Percentiles rank a stretch among this genome's conserved stretches.
These are phyloP conservation scores for Pichia kudriavzevii DNA, from an alignment of 1,139 yeast genomes.

Conservation along the genomic window DNA sequence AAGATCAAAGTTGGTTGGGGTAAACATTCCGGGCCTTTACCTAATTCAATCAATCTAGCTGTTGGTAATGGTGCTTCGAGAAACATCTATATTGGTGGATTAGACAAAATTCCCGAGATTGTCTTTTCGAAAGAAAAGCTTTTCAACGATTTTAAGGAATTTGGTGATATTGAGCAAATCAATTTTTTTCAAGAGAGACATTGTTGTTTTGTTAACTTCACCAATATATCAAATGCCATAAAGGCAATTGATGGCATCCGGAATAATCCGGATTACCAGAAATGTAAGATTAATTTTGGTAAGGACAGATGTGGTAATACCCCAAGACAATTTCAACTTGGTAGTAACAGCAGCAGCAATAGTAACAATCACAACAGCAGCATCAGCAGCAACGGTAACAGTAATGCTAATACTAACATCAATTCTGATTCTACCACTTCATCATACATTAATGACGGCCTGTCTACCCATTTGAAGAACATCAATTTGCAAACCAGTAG, in stretches of 20 bases:
- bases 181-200: slow-evolving; percentile 67
- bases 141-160: slow-evolving; percentile 56
- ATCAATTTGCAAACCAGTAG: too few species aligned
- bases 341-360: slow-evolving; percentile 2
- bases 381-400: slow-evolving; percentile 1
- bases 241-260: slow-evolving; percentile 69
- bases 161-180: slow-evolving; percentile 78
- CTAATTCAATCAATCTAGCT: slow-evolving; percentile 66
- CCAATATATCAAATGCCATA: slow-evolving; percentile 69
- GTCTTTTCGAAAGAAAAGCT: slow-evolving; percentile 44
- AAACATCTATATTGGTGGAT: slow-evolving; percentile 68
- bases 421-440: not conserved
- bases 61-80: slow-evolving; percentile 79
- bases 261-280: slow-evolving; percentile 45
- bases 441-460: too few species aligned
- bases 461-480: too few species aligned
- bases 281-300: slow-evolving; percentile 63
- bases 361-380: slow-evolving; percentile 1
- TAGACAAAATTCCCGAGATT: slow-evolving; percentile 29
- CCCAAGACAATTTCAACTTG: slow-evolving; percentile 38
- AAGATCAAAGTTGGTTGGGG: slow-evolving; percentile 84
- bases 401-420: not conserved
- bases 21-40: slow-evolving; percentile 68
- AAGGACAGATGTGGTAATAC: slow-evolving; percentile 81
- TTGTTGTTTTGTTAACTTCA: slow-evolving; percentile 75